Evolutionary conservation across 352 stramenopile genomes (phyloP).

Genomic region (Elongisporangium prolatum): DNA sequence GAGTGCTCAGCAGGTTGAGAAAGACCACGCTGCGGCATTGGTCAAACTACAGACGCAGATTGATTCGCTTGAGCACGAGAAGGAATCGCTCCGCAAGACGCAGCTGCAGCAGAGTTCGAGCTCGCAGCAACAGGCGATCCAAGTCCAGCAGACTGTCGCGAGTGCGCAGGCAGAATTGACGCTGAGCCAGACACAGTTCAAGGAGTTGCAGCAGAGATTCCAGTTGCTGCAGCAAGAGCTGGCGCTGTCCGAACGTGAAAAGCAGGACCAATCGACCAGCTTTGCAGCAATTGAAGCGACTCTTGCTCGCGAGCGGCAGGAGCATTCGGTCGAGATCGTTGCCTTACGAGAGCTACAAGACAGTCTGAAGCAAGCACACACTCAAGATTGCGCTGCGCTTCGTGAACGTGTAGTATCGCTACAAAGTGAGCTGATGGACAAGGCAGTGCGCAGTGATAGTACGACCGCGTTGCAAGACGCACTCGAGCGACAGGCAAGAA

Average conservation of each 20-base stretch:
- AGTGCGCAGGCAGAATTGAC: conserved; percentile 10
- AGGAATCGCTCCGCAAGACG: conserved; percentile 14
- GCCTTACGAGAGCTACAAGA: conserved; percentile 1
- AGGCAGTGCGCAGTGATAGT: conserved; percentile 5
- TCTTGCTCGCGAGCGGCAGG: conserved; percentile 2
- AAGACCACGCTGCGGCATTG: conserved; percentile 8
- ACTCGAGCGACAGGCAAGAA: conserved; percentile 9
- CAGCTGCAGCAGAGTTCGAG: conserved; percentile 15
- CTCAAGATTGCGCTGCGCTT: conserved; percentile 2
- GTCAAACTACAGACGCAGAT: conserved; percentile 19
- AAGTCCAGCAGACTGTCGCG: conserved; percentile 16
- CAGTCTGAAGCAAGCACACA: conserved; percentile 4
- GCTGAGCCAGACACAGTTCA: conserved; percentile 16
- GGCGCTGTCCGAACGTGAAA: conserved; percentile 9
- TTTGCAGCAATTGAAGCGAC: conserved; percentile 4
- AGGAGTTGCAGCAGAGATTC: conserved; percentile 19
- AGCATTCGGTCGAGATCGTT: conserved; percentile 2
- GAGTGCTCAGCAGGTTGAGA: conserved; percentile 18
- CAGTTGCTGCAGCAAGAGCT: conserved; percentile 10
- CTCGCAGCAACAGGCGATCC: conserved; percentile 18
- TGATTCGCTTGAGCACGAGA: conserved; percentile 18
- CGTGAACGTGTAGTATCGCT: conserved; percentile 7
- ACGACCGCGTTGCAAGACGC: conserved; percentile 12
- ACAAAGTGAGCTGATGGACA: conserved; percentile 5
- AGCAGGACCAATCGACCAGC: conserved; percentile 1